phyloP scores from a whole-genome alignment of 805 yeast genomes.

The Nakazawaea siamensis region DNA sequence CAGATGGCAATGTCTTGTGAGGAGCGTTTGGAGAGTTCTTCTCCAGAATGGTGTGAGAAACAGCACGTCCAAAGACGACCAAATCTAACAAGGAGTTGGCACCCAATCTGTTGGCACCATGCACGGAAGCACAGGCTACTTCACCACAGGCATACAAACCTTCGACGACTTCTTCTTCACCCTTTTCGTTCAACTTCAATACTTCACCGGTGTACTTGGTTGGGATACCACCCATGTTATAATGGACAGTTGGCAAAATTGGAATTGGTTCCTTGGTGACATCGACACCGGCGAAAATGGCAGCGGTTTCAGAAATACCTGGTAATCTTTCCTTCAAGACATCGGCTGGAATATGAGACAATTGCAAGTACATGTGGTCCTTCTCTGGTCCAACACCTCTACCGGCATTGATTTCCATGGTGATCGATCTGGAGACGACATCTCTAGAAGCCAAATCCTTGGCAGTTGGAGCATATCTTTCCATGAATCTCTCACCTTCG shows the following conservation, averaged over 20 bases:
- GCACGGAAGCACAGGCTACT: constrained; percentile 98
- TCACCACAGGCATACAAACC: constrained; percentile 98
- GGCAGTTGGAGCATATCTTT: constrained; percentile 97
- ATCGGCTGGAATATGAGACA: constrained; percentile 86
- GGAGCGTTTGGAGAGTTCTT: constrained; percentile 84
- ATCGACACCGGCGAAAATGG: constrained; percentile 98
- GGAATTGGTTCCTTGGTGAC: constrained; percentile 99
- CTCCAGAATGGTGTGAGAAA: constrained; percentile 84
- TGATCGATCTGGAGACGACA: constrained; percentile 96
- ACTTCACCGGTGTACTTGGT: constrained; percentile 97
- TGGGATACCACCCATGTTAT: constrained; percentile 99
- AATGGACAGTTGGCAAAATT: constrained; percentile 95
- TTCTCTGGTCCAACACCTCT: constrained; percentile 97
- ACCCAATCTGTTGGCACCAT: constrained; percentile 98
- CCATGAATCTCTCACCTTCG: constrained; percentile 99
- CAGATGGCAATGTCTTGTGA: constrained; percentile 73
- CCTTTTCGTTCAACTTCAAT: constrained; percentile 70
- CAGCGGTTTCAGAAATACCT: constrained; percentile 98
- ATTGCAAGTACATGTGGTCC: constrained; percentile 93
- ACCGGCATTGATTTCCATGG: constrained; percentile 97
- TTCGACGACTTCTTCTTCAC: constrained; percentile 85
- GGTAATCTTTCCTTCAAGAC: constrained; percentile 94
- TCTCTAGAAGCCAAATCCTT: constrained; percentile 98
- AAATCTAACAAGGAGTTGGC: constrained; percentile 95
- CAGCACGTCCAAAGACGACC: constrained; percentile 98